phyloP scores from a whole-genome alignment of 148 eudicot genomes.

The Camellia japonica region DNA sequence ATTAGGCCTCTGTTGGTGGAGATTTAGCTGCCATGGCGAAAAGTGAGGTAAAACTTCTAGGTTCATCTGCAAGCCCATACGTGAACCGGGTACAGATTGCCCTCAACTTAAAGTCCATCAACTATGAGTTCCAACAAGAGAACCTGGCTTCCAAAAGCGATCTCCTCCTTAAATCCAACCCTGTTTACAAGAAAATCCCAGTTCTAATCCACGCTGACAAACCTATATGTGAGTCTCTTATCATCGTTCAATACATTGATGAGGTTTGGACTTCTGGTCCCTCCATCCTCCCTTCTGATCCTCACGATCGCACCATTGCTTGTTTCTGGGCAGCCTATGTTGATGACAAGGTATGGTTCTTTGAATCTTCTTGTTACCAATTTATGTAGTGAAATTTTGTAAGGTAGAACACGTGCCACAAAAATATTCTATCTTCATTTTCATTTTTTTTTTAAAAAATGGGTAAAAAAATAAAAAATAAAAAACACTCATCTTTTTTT shows the following conservation, averaged over 20 bases:
- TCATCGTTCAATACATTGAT: constrained; percentile 46
- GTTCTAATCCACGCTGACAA: constrained; percentile 12
- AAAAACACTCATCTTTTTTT: too few species aligned
- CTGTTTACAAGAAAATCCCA: too few species aligned
- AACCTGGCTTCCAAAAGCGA: too few species aligned
- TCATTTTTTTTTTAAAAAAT: too few species aligned
- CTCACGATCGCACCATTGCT: constrained; percentile 49
- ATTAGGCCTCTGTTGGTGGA: too few species aligned
- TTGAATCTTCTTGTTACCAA: too few species aligned
- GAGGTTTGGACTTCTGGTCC: constrained; percentile 1
- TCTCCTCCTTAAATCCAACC: too few species aligned
- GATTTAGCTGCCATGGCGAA: too few species aligned
- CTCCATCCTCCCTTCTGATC: constrained; percentile 44
- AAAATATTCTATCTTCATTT: too few species aligned
- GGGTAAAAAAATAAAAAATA: too few species aligned
- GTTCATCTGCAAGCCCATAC: constrained; percentile 17
- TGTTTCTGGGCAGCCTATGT: constrained; percentile 55
- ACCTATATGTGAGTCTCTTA: constrained; percentile 37
- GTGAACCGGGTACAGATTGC: constrained; percentile 16
- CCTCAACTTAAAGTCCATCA: constrained; percentile 25
- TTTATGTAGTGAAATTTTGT: too few species aligned
- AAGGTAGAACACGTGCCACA: too few species aligned
- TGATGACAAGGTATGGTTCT: constrained; percentile 43
- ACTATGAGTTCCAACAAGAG: constrained; percentile 12
- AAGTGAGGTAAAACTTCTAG: background rate